A percentile compares a stretch with the other conserved stretches of the same genome.
These are phyloP conservation scores for Talaromyces amestolkiae DNA, from an alignment of 2,329 filamentous ascomycete genomes.

Conservation along the genomic window DNA sequence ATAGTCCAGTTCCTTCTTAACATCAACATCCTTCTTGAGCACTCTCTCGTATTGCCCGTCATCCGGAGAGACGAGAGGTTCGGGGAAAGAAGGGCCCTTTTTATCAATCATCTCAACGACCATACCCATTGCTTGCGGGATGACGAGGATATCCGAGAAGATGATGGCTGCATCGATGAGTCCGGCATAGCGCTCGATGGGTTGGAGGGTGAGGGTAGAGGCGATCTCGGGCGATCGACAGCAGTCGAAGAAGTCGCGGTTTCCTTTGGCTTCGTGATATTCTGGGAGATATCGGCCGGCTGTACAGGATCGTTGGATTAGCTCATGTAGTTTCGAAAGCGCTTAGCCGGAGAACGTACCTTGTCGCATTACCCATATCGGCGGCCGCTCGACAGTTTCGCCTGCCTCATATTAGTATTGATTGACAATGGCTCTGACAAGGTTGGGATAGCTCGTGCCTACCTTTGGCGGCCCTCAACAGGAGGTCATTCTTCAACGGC, in stretches of 20 bases:
- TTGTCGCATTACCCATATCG: conserved; percentile 99
- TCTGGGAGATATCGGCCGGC: conserved; percentile 96
- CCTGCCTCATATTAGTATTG: conserved; percentile 52
- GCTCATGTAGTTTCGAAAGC: neutral
- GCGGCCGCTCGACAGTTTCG: conserved; percentile 84
- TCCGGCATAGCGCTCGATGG: conserved; percentile 84
- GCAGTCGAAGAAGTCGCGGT: conserved; percentile 94
- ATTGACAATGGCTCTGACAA: neutral
- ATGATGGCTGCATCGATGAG: conserved; percentile 97
- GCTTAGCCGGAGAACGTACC: conserved; percentile 51
- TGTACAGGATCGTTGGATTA: conserved; percentile 36
- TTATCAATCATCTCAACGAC: conserved; percentile 97
- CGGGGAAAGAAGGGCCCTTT: conserved; percentile 91
- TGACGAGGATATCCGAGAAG: conserved; percentile 96
- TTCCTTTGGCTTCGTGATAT: conserved; percentile 92
- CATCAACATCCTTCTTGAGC: conserved; percentile 75
- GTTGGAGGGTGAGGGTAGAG: conserved; percentile 89
- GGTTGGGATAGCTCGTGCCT: neutral
- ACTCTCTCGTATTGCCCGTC: conserved; percentile 81
- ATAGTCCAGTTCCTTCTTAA: conserved; percentile 80
- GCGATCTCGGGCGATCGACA: conserved; percentile 91
- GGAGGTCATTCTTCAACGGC: conserved; percentile 86
- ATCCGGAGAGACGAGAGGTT: conserved; percentile 73
- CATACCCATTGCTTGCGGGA: conserved; percentile 98
- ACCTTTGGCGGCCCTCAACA: conserved; percentile 89